Base-by-base conservation (phyloP, 2,329 filamentous ascomycete species). In the Didymella segeticola region DNA sequence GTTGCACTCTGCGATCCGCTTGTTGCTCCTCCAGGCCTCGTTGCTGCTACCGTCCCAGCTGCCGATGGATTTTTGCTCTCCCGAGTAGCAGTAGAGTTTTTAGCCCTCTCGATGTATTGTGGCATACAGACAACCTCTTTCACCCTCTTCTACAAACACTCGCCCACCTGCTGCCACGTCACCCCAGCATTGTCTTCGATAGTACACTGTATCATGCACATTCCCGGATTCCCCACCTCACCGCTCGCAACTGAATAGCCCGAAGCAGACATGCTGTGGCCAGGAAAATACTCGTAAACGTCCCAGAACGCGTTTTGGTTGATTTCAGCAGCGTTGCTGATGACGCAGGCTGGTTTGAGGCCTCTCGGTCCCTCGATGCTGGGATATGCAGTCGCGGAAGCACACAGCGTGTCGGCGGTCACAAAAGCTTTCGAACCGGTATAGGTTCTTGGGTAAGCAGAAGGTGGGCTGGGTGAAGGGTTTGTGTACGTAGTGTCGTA, bases 271-370 rank as follows among this genome's bases (percentile, higher is more conserved):
- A 61, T 42, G 6, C 61, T 50, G 2, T 39, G 34, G 1, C 52
- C 39, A 26, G 59, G 55, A 42, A 62, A 66, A 37, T 60, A 66
- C 4, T 41, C 57, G 17, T 66, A 64, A 29, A 64, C 34, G 36
- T 66, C 62, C 62, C 62, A 66, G 52, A 66, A 66, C 10, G 62
- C 57, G 17, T 66, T 59, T n/a, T 57, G 45, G 30, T 63, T 66
- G 55, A 63, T 29, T 9, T 52, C 56, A 5, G 43, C 56, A 11
- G 55, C 62, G 19, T 64, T 66, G 47, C 60, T 63, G 45, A 64
- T 66, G 3, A 51, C 57, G 30, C 62, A 64, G 20, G 53, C 57
- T 22, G 47, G 52, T 27, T 43, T 11, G 26, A 39, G 20, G 41
- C 50, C 55, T 0, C 1, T 2, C 1, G 47, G 39, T 5, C 47